A percentile compares a stretch with the other conserved stretches of the same genome.
phyloP scores from a whole-genome alignment of 768 basidiomycete species.

The Suillus luteus region DNA sequence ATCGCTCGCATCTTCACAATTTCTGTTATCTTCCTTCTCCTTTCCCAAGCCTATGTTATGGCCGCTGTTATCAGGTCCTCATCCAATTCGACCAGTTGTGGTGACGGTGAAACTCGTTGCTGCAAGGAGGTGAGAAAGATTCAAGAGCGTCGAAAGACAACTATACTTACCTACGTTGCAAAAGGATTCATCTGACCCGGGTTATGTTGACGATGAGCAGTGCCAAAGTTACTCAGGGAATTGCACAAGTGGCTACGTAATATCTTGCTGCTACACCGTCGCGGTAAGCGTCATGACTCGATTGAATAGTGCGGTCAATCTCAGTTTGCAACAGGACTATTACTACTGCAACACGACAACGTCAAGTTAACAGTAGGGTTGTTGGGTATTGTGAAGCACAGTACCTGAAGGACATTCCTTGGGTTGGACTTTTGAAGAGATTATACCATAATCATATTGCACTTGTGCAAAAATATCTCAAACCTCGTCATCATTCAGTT shows the following conservation, averaged over 20 bases:
- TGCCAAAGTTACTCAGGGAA: background rate
- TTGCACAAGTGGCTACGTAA: background rate
- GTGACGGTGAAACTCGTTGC: background rate
- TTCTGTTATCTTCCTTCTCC: background rate
- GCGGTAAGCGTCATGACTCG: background rate
- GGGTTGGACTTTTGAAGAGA: background rate
- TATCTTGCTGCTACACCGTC: background rate
- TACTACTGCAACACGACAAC: background rate
- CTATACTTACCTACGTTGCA: background rate
- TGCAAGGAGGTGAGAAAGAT: background rate
- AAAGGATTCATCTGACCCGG: background rate
- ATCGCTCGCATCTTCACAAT: background rate
- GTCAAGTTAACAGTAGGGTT: background rate
- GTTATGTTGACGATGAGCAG: background rate
- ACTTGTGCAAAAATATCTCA: background rate
- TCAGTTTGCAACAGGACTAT: background rate
- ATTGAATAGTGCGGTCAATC: background rate
- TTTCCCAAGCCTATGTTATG: background rate
- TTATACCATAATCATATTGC: background rate
- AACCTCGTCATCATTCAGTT: background rate
- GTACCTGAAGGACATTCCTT: background rate
- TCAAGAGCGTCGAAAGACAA: background rate
- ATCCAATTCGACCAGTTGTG: background rate
- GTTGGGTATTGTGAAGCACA: background rate
- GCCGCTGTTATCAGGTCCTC: background rate